Evolutionary conservation across 495 filamentous ascomycete genomes (phyloP), one percentile per base, ranked within the genome.

Genomic region (Penicillium longicatenatum): DNA sequence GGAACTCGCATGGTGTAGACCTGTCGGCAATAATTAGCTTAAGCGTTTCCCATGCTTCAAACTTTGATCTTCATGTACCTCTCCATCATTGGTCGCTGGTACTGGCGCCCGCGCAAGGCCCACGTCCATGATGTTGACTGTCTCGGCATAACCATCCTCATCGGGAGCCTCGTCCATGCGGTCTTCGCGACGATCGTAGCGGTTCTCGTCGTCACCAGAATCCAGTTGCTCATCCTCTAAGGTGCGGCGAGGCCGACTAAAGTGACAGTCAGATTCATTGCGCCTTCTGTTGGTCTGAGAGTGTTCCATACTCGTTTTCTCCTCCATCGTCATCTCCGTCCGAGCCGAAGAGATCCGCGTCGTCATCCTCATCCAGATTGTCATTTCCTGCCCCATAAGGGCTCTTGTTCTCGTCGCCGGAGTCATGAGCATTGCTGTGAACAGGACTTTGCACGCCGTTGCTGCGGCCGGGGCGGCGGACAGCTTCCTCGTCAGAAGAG

Each of bases 1-100:
- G 93, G 92, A 1, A 97, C 76, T 50, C 86, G 85, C 69, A 97
- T 77, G 11, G 90, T 82, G 70, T 92, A 89, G 22, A 95, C 70
- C 91, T 96, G 55, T 49, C 7, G 1, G 39, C 17, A 29, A 9
- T 11, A 7, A 8, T 22, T 16, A 7, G 11, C 16, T 16, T 30
- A 54, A 37, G 30, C 6, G 8, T 1, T 2, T 33, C 26, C 16
- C 4, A 12, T 21, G 5, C 22, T 2, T 17, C 3, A 39, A n/a
- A 17, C 14, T 4, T 16, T 33, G 1, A 11, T 30, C 12, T 11
- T 17, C 2, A 19, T 72, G 43, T 72, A 83, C 81, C 68, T 83
- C 81, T 64, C 83, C 85, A 63, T 93, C 87, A 61, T 82, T 89
- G 47, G 87, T 84, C 62, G 82, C 82, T 48, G 93, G 93, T 41